Evolutionary conservation across 2,329 filamentous ascomycete genomes (phyloP), one percentile per base, ranked within the genome.

Genomic region (Colletotrichum tropicicola): DNA sequence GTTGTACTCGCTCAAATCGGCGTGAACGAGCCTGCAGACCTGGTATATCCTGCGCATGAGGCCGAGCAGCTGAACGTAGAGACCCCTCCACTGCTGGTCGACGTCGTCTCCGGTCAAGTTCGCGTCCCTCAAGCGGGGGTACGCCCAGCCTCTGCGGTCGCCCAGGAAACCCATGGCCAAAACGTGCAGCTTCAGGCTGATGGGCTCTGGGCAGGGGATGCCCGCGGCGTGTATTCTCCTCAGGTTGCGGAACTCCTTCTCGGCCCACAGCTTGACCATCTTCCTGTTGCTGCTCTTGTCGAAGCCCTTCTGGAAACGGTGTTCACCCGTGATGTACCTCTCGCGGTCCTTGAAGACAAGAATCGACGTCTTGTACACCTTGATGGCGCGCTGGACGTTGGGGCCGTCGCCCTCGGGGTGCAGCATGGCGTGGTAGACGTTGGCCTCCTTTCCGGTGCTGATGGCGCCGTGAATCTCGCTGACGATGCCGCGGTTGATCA

Each of bases 361-460:
- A 69, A 99, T 99, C 58, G 92, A 92, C 7, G 96, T 99, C 86
- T 99, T 99, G 88, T 99, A 99, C 53, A 99, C 93, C 81, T 99
- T 99, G 83, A 98, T 94, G 12, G 96, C 96, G 51, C 93, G 89
- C 73, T 97, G 93, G 1, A 89, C 79, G 1, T 87, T 80, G 19
- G 84, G 80, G 9, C 86, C 85, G 6, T 88, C 82, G n/a, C 82
- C 82, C 1, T 85, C 82, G 1, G 83, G 80, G 52, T 88, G 82
- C 3, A 89, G 86, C 10, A 97, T 85, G 17, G 95, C 94, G 68
- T 97, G 93, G 80, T 99, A 99, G 25, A 99, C 96, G 76, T 99
- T 99, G 65, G 96, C 96, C 79, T 99, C 96, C 77, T 99, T 99
- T 59, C 96, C 96, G 0, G 96, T 99, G 66, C 93, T 97, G 71